Evolutionary conservation across 2,329 filamentous ascomycete species (phyloP).

Genomic region (Coniosporium tulheliwenetii): DNA sequence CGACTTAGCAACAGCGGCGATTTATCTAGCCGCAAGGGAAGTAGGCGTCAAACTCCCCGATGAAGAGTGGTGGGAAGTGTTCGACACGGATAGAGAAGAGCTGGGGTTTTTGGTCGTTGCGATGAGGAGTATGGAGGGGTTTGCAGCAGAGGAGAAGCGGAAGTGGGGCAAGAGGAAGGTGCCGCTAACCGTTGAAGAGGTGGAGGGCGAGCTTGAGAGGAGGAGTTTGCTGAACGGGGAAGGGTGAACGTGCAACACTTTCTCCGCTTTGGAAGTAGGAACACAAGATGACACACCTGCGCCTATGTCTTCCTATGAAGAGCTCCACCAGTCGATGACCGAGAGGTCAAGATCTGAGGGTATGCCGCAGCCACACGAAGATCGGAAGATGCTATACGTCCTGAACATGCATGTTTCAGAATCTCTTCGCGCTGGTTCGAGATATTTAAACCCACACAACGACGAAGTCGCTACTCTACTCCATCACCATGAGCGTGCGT

Average conservation of each 20-base stretch:
- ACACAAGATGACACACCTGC: too few relatives aligned
- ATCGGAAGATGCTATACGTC: too few relatives aligned
- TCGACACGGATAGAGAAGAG: constrained; percentile 89
- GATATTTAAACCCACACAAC: too few relatives aligned
- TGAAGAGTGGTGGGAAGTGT: constrained; percentile 92
- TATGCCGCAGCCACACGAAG: too few relatives aligned
- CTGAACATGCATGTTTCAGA: too few relatives aligned
- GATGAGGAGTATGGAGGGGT: constrained; percentile 63
- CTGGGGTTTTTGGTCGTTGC: constrained; percentile 83
- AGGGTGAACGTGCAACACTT: neutral
- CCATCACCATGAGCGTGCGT: too few relatives aligned
- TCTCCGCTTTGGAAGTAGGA: too few relatives aligned
- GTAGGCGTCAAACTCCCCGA: constrained; percentile 62
- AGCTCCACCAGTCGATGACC: too few relatives aligned
- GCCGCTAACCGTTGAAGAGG: constrained; percentile 39
- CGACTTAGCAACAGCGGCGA: constrained; percentile 69
- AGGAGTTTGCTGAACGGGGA: constrained; percentile 24
- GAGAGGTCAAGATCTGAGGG: too few relatives aligned
- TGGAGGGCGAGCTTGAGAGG: constrained; percentile 45
- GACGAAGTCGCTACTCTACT: too few relatives aligned
- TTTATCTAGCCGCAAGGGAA: constrained; percentile 79
- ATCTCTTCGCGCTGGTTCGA: too few relatives aligned
- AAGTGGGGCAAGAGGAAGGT: constrained; percentile 36
- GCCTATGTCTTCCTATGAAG: too few relatives aligned
- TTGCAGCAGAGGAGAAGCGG: constrained; percentile 43